Conservation (phyloP, 345 rosid species). For the Populus pruinosa region DNA sequence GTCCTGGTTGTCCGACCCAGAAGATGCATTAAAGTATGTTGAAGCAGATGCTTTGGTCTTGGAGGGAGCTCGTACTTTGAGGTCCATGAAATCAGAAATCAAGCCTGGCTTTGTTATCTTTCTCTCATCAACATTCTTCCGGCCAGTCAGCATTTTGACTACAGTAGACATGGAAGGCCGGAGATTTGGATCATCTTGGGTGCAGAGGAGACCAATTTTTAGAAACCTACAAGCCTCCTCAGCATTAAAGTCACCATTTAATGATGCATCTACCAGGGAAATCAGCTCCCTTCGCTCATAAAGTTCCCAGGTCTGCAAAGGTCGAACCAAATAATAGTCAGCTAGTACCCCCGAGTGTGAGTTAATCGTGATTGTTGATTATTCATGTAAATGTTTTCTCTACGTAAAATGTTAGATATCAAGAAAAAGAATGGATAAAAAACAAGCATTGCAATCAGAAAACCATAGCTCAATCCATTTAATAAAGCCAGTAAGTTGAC, state of each 20-base stretch:
- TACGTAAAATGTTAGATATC: neutral
- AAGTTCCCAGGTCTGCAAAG: slow-evolving; percentile 78
- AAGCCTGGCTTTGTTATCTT: slow-evolving; percentile 64
- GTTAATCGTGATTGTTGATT: neutral
- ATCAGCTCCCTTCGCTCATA: slow-evolving; percentile 69
- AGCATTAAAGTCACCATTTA: slow-evolving; percentile 59
- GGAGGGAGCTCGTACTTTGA: slow-evolving; percentile 49
- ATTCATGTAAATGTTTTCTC: neutral
- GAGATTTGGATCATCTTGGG: slow-evolving; percentile 67
- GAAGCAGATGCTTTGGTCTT: slow-evolving; percentile 15
- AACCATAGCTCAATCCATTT: neutral
- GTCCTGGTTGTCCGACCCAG: slow-evolving; percentile 43
- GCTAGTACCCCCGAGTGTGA: neutral
- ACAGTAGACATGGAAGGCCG: slow-evolving; percentile 72
- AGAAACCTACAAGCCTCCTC: slow-evolving; percentile 69
- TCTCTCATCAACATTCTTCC: slow-evolving; percentile 30
- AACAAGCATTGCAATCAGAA: neutral
- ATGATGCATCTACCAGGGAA: slow-evolving; percentile 46
- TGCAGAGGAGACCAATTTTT: slow-evolving; percentile 71
- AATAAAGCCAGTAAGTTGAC: neutral
- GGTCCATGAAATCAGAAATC: slow-evolving; percentile 77
- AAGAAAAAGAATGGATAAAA: neutral
- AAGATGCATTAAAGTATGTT: slow-evolving; percentile 40
- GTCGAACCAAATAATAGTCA: neutral
- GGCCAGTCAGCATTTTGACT: slow-evolving; percentile 53